Conservation (phyloP, 108 stramenopile species). For the Cyclotella atomus region DNA sequence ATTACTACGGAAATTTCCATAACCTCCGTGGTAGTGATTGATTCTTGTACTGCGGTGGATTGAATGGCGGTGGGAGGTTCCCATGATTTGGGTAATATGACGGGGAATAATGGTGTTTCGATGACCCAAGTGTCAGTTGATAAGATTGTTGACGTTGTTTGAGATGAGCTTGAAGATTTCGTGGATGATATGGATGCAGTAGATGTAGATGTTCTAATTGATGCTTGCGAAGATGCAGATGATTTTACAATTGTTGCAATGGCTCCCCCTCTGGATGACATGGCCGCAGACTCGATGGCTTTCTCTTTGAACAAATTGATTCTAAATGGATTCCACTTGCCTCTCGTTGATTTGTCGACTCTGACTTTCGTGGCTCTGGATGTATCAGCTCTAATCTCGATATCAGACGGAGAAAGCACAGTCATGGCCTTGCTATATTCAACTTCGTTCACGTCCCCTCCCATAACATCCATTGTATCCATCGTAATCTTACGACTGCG, state of each 20-base stretch:
- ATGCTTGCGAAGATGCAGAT: background rate
- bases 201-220: background rate
- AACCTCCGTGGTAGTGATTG: background rate
- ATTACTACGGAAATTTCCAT: constrained; percentile 38
- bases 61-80: constrained; percentile 10
- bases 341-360: background rate
- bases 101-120: constrained; percentile 49
- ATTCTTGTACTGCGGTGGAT: background rate
- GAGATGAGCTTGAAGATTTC: background rate
- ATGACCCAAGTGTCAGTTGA: constrained; percentile 12
- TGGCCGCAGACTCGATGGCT: background rate
- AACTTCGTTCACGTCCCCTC: constrained; percentile 1
- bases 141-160: background rate
- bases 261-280: background rate
- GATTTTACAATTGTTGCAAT: background rate
- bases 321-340: background rate
- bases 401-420: background rate
- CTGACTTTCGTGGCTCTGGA: background rate
- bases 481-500: background rate
- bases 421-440: constrained; percentile 1
- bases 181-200: background rate
- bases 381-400: background rate
- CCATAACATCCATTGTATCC: constrained; percentile 6
- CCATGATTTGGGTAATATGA: constrained; percentile 44
- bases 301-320: background rate